phyloP scores from a whole-genome alignment of 192 early-diverging fungal genomes.

The Coemansia sp. region DNA sequence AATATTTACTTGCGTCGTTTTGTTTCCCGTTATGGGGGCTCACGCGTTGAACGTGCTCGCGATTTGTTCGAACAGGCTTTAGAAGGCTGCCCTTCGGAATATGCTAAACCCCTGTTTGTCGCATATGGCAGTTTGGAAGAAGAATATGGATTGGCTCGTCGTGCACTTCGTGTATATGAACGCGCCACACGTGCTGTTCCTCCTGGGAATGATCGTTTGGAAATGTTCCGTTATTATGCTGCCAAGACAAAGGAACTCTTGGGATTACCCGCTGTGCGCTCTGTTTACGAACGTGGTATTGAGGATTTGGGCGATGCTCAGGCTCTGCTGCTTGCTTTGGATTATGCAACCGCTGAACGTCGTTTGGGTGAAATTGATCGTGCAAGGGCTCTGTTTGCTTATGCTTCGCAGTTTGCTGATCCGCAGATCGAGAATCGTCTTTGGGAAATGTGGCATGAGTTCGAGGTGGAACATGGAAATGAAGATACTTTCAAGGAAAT shows the following conservation, averaged over 20 bases:
- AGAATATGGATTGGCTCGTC: conserved; percentile 83
- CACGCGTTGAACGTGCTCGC: conserved; percentile 85
- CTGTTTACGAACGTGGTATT: conserved; percentile 92
- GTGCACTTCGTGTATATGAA: conserved; percentile 93
- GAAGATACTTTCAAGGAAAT: conserved; percentile 99
- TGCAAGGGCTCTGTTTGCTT: conserved; percentile 83
- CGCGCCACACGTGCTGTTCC: conserved; percentile 79
- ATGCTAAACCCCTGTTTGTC: conserved; percentile 82
- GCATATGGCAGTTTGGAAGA: conserved; percentile 94
- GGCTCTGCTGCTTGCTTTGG: conserved; percentile 72
- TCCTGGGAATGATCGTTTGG: conserved; percentile 67
- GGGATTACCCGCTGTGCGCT: conserved; percentile 82
- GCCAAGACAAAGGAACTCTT: conserved; percentile 83
- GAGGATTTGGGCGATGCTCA: conserved; percentile 79
- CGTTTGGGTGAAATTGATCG: conserved; percentile 93
- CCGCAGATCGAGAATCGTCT: conserved; percentile 72
- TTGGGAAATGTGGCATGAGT: conserved; percentile 93
- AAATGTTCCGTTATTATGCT: conserved; percentile 88
- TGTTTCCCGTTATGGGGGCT: conserved; percentile 77
- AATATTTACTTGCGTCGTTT: conserved; percentile 91
- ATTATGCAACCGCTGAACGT: conserved; percentile 85
- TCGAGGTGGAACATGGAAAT: conserved; percentile 95
- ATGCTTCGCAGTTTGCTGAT: conserved; percentile 85
- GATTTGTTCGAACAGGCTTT: conserved; percentile 96
- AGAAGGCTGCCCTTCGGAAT: conserved; percentile 78